Conservation (phyloP, 805 yeast species). For the Cyberlindnera misumaiensis region DNA sequence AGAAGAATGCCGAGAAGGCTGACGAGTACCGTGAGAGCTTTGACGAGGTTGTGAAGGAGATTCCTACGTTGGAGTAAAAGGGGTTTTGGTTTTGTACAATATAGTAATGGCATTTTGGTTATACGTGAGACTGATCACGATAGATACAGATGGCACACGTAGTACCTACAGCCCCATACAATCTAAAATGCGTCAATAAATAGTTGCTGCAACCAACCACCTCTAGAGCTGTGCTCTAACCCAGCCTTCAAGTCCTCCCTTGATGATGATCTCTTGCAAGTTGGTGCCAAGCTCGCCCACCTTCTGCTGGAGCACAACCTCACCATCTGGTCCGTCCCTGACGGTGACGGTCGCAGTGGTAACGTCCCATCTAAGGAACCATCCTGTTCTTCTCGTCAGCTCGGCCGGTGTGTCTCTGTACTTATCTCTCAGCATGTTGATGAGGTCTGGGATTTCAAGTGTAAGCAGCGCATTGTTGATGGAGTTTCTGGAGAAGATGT, state of each 20-base stretch:
- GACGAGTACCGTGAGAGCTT: constrained; percentile 87
- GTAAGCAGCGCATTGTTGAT: constrained; percentile 95
- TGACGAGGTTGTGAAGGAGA: constrained; percentile 93
- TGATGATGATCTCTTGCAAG: constrained; percentile 91
- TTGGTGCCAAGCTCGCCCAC: constrained; percentile 96
- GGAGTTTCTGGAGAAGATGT: constrained; percentile 91
- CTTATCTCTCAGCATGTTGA: constrained; percentile 65
- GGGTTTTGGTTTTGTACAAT: neutral
- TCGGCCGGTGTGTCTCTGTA: constrained; percentile 52
- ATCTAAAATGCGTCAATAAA: neutral
- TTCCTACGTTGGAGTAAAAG: constrained; percentile 30
- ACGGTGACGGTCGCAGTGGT: constrained; percentile 76
- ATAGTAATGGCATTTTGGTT: too few relatives aligned
- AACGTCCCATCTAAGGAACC: constrained; percentile 91
- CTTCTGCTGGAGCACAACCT: constrained; percentile 66
- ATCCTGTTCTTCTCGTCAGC: constrained; percentile 90
- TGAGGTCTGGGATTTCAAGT: constrained; percentile 84
- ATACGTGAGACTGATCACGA: neutral
- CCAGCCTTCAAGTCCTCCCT: constrained; percentile 99
- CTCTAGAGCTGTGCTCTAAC: constrained; percentile 61
- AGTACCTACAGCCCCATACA: neutral
- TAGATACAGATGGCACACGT: neutral
- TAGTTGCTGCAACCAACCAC: neutral
- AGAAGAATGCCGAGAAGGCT: constrained; percentile 58
- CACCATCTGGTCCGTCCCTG: constrained; percentile 48